Percentiles rank a stretch among this genome's conserved stretches.
Evolutionary conservation across 2,329 filamentous ascomycete genomes (phyloP).

Genomic region (Alternaria triticimaculans): DNA sequence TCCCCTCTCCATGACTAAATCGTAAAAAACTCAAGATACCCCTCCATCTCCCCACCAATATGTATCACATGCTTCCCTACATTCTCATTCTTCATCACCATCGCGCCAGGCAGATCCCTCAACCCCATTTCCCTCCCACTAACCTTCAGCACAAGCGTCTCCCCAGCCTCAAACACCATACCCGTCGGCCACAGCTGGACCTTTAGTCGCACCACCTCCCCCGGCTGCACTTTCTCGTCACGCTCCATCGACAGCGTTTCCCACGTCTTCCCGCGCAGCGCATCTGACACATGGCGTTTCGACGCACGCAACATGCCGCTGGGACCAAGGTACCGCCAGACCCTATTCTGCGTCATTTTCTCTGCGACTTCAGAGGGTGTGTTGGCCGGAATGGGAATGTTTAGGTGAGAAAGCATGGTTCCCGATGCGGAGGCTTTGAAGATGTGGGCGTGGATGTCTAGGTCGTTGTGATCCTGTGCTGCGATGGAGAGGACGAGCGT

Average conservation of each 20-base stretch:
- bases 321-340: conserved; percentile 10
- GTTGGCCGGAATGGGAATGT: conserved; percentile 45
- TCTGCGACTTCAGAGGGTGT: neutral
- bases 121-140: neutral
- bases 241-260: neutral
- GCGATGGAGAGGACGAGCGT: conserved; percentile 50
- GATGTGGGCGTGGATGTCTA: conserved; percentile 33
- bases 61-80: neutral
- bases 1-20: no score
- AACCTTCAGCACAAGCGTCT: conserved; percentile 1
- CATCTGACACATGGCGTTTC: neutral
- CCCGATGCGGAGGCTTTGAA: conserved; percentile 38
- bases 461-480: conserved; percentile 50
- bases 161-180: conserved; percentile 12
- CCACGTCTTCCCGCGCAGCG: neutral
- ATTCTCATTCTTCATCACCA: neutral
- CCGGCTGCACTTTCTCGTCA: neutral
- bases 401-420: conserved; percentile 49
- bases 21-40: neutral
- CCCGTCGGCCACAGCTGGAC: conserved; percentile 7
- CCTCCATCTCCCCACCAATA: neutral
- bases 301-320: conserved; percentile 18
- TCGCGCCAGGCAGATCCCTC: neutral
- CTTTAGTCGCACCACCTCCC: neutral
- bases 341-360: conserved; percentile 3